Base-by-base conservation (phyloP, 768 basidiomycete genomes). In the Serendipita indica region DNA sequence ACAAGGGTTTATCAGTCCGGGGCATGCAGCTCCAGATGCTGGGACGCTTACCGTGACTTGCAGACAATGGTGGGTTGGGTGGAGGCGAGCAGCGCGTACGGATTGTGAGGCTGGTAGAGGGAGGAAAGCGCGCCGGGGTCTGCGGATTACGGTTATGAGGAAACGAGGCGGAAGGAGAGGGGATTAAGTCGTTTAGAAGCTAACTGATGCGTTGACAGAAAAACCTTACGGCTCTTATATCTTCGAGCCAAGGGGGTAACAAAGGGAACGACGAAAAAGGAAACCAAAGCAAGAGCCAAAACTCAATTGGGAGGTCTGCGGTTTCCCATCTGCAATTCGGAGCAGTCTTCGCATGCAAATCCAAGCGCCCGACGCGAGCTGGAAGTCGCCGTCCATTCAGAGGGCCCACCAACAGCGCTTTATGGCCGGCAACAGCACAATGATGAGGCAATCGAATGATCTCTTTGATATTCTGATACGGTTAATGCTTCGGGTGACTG, bases 221-320 rank as follows among this genome's bases (percentile, higher is more conserved):
- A 37, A 37, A n/a, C 10, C 10, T 10, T 37, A n/a, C 10, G 35
- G 22, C 49, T 54, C 22, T 27, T 54, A 22, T 12, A 25, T 25
- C 7, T 43, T 25, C 41, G 41, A 54, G 25, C 10, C 49, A 7
- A 27, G 4, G 25, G 25, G 16, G 22, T 54, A 7, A 54, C 49
- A 54, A 54, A 54, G 49, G 49, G 49, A 54, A 28, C 49, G n/a
- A n/a, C 49, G 49, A 54, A 54, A 54, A 54, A 27, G 49, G 49
- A 28, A 54, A 54, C 49, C 49, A 54, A 37, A 54, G 49, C 49
- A 54, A 54, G 49, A 20, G 10, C n/a, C 35, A 20, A 12, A 16
- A 18, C 22, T 25, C 12, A 4, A 28, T 20, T 20, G 22, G 32
- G 32, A 22, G 49, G n/a, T n/a, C 32, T 54, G 49, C 32, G 49